Evolutionary conservation across 1,139 yeast species (phyloP).

Genomic region (Candida glucosophila): DNA sequence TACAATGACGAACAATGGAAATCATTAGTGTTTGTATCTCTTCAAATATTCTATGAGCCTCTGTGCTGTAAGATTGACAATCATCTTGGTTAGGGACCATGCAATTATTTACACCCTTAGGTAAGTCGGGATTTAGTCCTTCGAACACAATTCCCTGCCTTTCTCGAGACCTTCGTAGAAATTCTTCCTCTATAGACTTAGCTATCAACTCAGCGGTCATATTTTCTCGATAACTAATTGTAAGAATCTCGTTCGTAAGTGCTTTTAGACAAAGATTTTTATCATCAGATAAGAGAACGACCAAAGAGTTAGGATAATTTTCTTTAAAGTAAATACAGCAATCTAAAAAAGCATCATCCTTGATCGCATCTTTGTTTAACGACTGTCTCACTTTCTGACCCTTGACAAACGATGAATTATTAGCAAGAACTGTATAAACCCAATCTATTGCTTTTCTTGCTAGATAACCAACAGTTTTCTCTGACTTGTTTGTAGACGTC

Average conservation of each 20-base stretch:
- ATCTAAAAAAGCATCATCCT: slow-evolving; percentile 82
- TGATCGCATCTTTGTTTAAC: slow-evolving; percentile 29
- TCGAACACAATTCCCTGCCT: no score
- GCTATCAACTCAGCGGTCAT: slow-evolving; percentile 61
- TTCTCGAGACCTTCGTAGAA: slow-evolving; percentile 8
- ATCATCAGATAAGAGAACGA: slow-evolving; percentile 70
- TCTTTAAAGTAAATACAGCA: slow-evolving; percentile 63
- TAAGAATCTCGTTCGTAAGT: slow-evolving; percentile 53
- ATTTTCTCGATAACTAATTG: slow-evolving; percentile 53
- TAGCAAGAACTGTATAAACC: slow-evolving; percentile 60
- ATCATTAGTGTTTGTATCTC: slow-evolving; percentile 37
- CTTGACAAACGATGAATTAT: slow-evolving; percentile 37
- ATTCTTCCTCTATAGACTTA: slow-evolving; percentile 37
- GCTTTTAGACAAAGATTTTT: slow-evolving; percentile 77
- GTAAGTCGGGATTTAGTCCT: background rate
- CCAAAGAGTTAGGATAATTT: slow-evolving; percentile 32
- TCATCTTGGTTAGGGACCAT: background rate
- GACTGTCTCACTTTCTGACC: slow-evolving; percentile 61
- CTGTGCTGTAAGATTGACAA: background rate
- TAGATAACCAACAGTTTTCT: slow-evolving; percentile 38
- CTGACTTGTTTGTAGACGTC: slow-evolving; percentile 8
- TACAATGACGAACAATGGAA: slow-evolving; percentile 43
- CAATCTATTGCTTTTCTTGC: slow-evolving; percentile 78
- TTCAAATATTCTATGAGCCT: slow-evolving; percentile 10
- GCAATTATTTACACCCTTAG: background rate